phyloP scores from a whole-genome alignment of 2,329 filamentous ascomycete genomes.

The Ceratocystis albifundus region DNA sequence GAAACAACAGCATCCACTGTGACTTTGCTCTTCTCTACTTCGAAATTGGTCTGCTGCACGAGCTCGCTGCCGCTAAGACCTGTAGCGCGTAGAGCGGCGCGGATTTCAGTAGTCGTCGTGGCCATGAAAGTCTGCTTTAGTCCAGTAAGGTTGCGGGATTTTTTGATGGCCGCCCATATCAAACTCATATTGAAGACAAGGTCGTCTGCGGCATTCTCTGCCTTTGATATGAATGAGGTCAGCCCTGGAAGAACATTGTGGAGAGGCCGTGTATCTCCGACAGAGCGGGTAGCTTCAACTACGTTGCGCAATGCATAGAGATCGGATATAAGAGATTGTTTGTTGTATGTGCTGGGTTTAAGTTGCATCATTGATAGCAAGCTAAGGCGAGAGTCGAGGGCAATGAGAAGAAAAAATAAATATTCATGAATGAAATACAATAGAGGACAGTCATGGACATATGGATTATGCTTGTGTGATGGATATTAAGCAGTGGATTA shows the following conservation, averaged over 20 bases:
- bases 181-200: conserved; percentile 12
- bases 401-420: neutral
- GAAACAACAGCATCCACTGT: conserved; percentile 5
- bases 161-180: conserved; percentile 13
- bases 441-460: neutral
- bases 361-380: neutral
- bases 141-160: neutral
- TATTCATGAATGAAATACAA: neutral
- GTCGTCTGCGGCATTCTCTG: neutral
- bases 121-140: conserved; percentile 12
- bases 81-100: neutral
- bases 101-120: neutral
- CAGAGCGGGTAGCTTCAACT: conserved; percentile 1
- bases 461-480: too few relatives aligned
- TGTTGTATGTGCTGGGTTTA: neutral
- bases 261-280: conserved; percentile 7
- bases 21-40: neutral
- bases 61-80: neutral
- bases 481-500: neutral
- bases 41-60: neutral
- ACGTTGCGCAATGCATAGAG: conserved; percentile 7
- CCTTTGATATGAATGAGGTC: neutral
- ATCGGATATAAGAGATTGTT: conserved; percentile 4
- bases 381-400: neutral
- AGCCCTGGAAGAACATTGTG: conserved; percentile 2